Base-by-base conservation (phyloP, 345 rosid genomes). In the Firmiana major region DNA sequence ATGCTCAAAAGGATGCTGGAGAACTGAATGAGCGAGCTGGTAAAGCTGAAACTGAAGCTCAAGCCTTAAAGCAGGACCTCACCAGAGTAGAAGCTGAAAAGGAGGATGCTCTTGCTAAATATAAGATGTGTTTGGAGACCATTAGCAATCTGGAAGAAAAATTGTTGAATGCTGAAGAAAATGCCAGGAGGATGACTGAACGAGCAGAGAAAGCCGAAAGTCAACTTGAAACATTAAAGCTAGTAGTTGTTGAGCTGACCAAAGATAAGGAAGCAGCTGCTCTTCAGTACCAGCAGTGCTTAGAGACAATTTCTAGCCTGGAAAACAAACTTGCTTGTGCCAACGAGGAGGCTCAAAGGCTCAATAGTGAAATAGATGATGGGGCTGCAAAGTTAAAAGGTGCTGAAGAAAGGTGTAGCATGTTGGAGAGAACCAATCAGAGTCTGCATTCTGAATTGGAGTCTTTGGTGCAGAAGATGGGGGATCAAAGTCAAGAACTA, bases 341-440 rank as follows among this genome's bases (percentile, higher is more conserved):
- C 24, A 77, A 85, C 82, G 97, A 92, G 85, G 94, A 91, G 82
- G 88, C 85, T 57, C 87, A 78, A 74, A 91, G 90, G 88, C 94
- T 96, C 40, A 87, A 85, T 75, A 84, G 79, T 45, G 92, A 92
- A 84, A 80, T 92, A 79, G 89, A 90, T 78, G 88, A 90, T 79
- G 91, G 91, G 66, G 79, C 83, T 71, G 86, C 81, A 62, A 97
- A 92, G 87, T 77, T 91, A 79, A 90, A 88, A 81, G 86, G 80
- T 77, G 92, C 93, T 36, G 98, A 97, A 89, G 98, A 89, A 82
- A 90, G 84, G 87, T 94, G 94, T 83, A 85, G 75, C 71, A 80
- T 83, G 68, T 83, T 93, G 83, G 99, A 92, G 92, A 87, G 73
- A 74, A 89, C 98, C 55, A 93, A 92, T 85, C 89, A 91, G 75